Percentiles rank a stretch among this genome's conserved stretches.
These are phyloP conservation scores for Pseudogymnoascus sp. DNA, from an alignment of 2,329 filamentous ascomycete genomes.

Conservation along the genomic window DNA sequence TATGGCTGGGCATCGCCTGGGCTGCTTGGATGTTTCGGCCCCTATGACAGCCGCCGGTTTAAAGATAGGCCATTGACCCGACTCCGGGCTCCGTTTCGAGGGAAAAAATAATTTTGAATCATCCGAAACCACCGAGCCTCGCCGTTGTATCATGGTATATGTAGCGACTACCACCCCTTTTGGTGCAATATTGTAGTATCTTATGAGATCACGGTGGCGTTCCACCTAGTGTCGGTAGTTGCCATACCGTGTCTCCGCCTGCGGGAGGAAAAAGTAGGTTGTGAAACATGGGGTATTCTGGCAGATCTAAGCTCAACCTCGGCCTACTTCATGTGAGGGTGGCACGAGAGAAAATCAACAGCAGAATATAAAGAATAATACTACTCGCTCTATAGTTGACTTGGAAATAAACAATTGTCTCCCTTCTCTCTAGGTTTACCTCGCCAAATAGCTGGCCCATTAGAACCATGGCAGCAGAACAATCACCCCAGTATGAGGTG, in stretches of 20 bases:
- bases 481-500: slow-evolving; percentile 47
- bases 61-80: background rate
- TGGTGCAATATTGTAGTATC: background rate
- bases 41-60: background rate
- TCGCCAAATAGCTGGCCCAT: background rate
- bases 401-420: background rate
- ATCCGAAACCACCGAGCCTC: background rate
- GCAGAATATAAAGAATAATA: background rate
- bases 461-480: background rate
- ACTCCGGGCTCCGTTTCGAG: background rate
- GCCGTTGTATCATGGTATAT: background rate
- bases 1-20: background rate
- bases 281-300: background rate
- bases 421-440: background rate
- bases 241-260: background rate
- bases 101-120: background rate
- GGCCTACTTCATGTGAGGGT: background rate
- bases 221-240: background rate
- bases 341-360: background rate
- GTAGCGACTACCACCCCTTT: background rate
- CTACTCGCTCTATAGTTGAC: background rate
- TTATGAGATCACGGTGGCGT: background rate
- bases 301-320: background rate
- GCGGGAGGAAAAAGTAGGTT: background rate
- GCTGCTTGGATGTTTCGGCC: background rate